Evolutionary conservation across 371 early-diverging fungal genomes (phyloP).

Genomic region (Actinomortierella wolfii): DNA sequence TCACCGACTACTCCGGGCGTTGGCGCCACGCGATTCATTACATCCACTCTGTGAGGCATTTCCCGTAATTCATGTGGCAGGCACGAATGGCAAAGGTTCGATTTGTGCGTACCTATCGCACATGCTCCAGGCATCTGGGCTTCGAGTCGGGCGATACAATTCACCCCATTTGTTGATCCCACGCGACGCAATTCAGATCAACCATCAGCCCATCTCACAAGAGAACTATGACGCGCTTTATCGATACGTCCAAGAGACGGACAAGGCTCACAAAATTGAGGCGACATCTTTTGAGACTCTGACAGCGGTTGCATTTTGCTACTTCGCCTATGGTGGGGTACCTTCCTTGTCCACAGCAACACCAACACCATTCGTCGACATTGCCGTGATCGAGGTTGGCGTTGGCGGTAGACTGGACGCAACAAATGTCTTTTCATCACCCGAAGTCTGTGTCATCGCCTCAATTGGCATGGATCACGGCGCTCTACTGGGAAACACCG

Average conservation of each 20-base stretch:
- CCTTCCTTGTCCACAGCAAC: constrained; percentile 12
- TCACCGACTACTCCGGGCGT: constrained; percentile 54
- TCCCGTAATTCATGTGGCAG: constrained; percentile 76
- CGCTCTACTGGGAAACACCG: constrained; percentile 71
- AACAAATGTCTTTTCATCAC: constrained; percentile 75
- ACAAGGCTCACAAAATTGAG: constrained; percentile 48
- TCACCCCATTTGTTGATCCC: constrained; percentile 92
- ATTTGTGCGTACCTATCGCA: constrained; percentile 73
- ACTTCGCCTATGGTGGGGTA: constrained; percentile 20
- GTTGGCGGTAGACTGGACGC: constrained; percentile 86
- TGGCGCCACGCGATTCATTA: constrained; percentile 28
- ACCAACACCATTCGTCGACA: constrained; percentile 54
- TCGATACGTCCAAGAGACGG: constrained; percentile 36
- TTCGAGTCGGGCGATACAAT: constrained; percentile 80
- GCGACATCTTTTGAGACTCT: constrained; percentile 89
- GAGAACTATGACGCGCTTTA: constrained; percentile 75
- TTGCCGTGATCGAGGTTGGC: constrained; percentile 85
- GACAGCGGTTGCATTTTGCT: constrained; percentile 73
- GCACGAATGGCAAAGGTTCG: constrained; percentile 91
- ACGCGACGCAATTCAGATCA: constrained; percentile 89
- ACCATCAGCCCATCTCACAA: constrained; percentile 77
- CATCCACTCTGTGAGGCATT: constrained; percentile 21
- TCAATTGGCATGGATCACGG: constrained; percentile 84
- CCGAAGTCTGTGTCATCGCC: constrained; percentile 77
- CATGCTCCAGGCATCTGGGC: constrained; percentile 56